Percentiles rank a stretch among this genome's conserved stretches.
Evolutionary conservation across 495 filamentous ascomycete species (phyloP).

Genomic region (Entonaema liquescens): DNA sequence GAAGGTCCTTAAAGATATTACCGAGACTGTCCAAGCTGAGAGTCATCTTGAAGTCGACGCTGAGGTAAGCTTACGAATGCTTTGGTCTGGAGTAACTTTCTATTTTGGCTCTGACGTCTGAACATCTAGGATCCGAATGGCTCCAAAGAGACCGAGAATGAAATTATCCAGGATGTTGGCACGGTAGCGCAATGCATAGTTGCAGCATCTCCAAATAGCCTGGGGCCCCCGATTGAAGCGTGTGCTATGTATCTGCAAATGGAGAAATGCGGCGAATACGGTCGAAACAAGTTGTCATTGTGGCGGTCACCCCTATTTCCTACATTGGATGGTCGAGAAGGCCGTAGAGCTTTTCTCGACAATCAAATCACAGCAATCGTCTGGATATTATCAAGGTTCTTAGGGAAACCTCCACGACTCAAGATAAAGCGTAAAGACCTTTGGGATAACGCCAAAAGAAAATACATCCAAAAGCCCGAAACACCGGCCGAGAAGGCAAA

Average conservation of each 20-base stretch:
- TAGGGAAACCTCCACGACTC: conserved; percentile 32
- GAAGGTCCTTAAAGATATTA: conserved; percentile 11
- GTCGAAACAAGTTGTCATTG: conserved; percentile 23
- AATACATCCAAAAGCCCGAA: not conserved
- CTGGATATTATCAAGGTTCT: conserved; percentile 40
- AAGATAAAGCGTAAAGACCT: not conserved
- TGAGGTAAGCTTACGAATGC: conserved; percentile 15
- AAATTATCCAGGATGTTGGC: conserved; percentile 20
- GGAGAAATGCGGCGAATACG: conserved; percentile 39
- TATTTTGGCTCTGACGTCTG: not conserved
- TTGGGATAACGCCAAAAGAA: not conserved
- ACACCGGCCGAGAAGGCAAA: conserved; percentile 4
- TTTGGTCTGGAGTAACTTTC: not conserved
- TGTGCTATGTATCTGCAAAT: conserved; percentile 35
- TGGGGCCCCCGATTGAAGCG: conserved; percentile 38
- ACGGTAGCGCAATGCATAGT: conserved; percentile 16
- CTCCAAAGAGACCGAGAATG: conserved; percentile 8
- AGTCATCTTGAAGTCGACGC: conserved; percentile 34
- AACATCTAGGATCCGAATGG: conserved; percentile 10
- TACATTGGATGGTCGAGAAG: conserved; percentile 20
- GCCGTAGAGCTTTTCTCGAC: conserved; percentile 32
- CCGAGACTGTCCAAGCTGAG: conserved; percentile 22
- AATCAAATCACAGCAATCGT: conserved; percentile 42
- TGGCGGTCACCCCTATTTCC: conserved; percentile 40
- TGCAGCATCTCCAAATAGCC: conserved; percentile 32